Base-by-base conservation (phyloP, 371 early-diverging fungal species). In the Mortierella sp. region DNA sequence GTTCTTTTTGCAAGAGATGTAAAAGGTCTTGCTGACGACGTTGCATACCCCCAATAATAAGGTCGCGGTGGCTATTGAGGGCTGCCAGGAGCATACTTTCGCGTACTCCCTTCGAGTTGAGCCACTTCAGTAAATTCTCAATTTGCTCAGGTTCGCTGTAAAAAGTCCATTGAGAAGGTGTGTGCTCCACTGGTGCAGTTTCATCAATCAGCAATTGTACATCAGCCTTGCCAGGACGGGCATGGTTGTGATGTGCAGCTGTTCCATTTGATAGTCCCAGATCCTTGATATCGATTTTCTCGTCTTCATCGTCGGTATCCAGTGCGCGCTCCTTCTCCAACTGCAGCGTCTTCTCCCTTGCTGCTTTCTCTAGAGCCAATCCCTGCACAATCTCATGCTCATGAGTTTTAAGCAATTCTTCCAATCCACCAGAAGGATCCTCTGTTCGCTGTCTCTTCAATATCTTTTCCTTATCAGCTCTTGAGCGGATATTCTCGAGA, bases 61-160 rank as follows among this genome's bases (percentile, higher is more conserved):
- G 70, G 45, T 86, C 85, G 24, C 76, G 62, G 18, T 87, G 85
- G 32, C 79, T 85, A 16, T 90, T 87, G 14, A 94, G 68, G 75
- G 92, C 89, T 0, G 84, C 73, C 43, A 85, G 78, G 52, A 94
- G 75, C 22, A 85, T 85, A 51, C 84, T 83, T 76, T 96, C 97
- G 6, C 95, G 89, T 12, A 86, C 72, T 52, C 97, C 97, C 35
- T 93, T 90, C 16, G 88, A 84, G 77, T 95, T 94, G 47, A 96
- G 84, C 96, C 96, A 96, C 14, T 78, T 75, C 70, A 92, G 57
- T 43, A 96, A 78, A 10, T 73, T 65, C 16, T 94, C 93, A 22
- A 95, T 54, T 68, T 94, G 87, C 61, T 89, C 89, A 0, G 92
- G 88, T 10, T 88, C 86, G 45, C 88, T 84, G 64, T 92, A 93